Base-by-base conservation (phyloP, 768 basidiomycete genomes). In the Guyanaporus albipodus region DNA sequence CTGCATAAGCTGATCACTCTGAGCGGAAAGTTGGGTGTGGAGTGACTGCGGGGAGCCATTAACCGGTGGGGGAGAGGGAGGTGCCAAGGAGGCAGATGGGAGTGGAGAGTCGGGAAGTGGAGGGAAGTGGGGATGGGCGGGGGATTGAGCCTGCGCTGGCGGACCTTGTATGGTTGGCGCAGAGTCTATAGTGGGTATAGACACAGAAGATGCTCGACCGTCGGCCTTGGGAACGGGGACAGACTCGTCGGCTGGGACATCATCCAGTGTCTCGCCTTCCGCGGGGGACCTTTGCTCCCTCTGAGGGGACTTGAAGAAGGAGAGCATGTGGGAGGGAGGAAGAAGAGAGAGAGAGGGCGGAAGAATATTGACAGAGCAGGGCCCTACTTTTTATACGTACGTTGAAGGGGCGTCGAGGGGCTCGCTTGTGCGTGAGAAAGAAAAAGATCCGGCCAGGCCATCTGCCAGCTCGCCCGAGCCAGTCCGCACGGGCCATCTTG, bases 311-410 rank as follows among this genome's bases (percentile, higher is more conserved):
- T 53, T 67, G 52, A 64, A 43, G 48, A 64, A 58, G 35, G 53
- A n/a, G 22, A 67, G 39, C 63, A 64, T 64, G 42, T 8, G 35
- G 27, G 34, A 33, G 36, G 28, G 19, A 29, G 33, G 23, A 27
- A 27, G 22, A 39, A 34, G 21, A 23, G 23, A 42, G 34, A 41
- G 26, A 44, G 38, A 2, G 34, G 21, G 26, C 12, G 37, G 24
- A 14, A 57, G 11, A n/a, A 37, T 42, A 45, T 40, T 32, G 48
- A 35, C 40, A 45, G 49, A 57, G 38, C 11, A 21, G 31, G 33
- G 17, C 39, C 24, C 22, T 19, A 18, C 38, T 46, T 60, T 60
- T 67, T 62, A 60, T 59, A 63, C 61, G 62, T 63, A 63, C 27
- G 27, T 28, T 32, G 31, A n/a, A 31, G 31, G 17, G 31, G 28